These are phyloP conservation scores for Lachancea thermotolerans DNA, from an alignment of 805 yeast species.

Conservation along the genomic window DNA sequence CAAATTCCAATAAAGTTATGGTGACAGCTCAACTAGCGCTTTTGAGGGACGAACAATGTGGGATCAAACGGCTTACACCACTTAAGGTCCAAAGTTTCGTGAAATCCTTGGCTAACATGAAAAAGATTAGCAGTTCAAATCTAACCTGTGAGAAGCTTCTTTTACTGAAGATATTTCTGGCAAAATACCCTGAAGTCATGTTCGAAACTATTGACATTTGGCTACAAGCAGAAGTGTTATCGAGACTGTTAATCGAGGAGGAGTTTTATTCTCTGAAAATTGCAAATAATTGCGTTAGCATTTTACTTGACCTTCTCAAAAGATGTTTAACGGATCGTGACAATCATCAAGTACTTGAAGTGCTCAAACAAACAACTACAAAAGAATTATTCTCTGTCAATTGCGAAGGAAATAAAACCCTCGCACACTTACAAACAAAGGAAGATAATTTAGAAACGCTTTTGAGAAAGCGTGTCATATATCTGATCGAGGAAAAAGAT, in stretches of 20 bases:
- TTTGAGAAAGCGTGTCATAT: conserved; percentile 14
- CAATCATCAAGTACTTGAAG: neutral
- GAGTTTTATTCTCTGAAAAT: conserved; percentile 16
- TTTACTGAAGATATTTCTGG: conserved; percentile 18
- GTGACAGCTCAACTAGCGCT: conserved; percentile 22
- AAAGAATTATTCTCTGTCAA: neutral
- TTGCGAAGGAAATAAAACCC: neutral
- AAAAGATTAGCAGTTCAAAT: conserved; percentile 23
- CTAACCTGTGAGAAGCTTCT: conserved; percentile 22
- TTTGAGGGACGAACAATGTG: conserved; percentile 24
- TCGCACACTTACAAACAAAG: neutral
- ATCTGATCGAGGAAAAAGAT: conserved; percentile 11
- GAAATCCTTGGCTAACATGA: conserved; percentile 13
- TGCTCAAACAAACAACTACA: neutral
- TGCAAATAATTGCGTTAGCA: conserved; percentile 14
- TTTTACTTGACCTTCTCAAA: conserved; percentile 23
- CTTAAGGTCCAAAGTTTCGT: conserved; percentile 14
- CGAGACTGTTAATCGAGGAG: conserved; percentile 18
- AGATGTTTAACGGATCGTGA: conserved; percentile 12
- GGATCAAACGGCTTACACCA: conserved; percentile 11
- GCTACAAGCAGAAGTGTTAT: conserved; percentile 25
- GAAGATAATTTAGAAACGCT: conserved; percentile 1
- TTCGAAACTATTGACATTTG: conserved; percentile 15
- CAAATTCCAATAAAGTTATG: conserved; percentile 23
- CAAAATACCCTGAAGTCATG: conserved; percentile 22